Conservation (phyloP, 169 alveolate species). For the Cryptosporidium tyzzeri region DNA sequence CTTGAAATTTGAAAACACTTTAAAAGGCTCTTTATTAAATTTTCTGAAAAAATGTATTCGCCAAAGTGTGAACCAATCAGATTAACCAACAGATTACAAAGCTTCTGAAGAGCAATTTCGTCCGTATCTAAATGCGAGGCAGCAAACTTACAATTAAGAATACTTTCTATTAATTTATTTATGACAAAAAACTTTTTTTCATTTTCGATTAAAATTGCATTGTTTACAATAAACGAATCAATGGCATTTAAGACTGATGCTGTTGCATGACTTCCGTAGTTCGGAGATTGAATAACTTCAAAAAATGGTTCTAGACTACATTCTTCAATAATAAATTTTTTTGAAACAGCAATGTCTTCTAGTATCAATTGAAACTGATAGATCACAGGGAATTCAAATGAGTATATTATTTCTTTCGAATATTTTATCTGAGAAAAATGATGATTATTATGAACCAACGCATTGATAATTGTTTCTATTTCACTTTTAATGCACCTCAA, state of each 20-base stretch:
- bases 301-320: slow-evolving; percentile 62
- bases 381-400: slow-evolving; percentile 21
- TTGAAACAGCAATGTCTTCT: slow-evolving; percentile 12
- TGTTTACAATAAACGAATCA: slow-evolving; percentile 5
- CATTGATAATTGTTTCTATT: slow-evolving; percentile 14
- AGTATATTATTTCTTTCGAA: slow-evolving; percentile 18
- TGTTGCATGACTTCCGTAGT: slow-evolving; percentile 53
- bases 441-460: slow-evolving; percentile 17
- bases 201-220: neutral
- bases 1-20: slow-evolving; percentile 73
- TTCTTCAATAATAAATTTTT: slow-evolving; percentile 16
- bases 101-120: slow-evolving; percentile 60
- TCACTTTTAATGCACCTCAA: slow-evolving; percentile 49
- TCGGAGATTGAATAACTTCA: slow-evolving; percentile 66
- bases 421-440: slow-evolving; percentile 8
- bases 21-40: slow-evolving; percentile 21
- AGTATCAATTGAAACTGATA: slow-evolving; percentile 42
- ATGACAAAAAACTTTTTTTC: neutral
- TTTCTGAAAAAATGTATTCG: slow-evolving; percentile 45
- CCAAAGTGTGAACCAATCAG: slow-evolving; percentile 32
- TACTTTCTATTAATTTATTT: slow-evolving; percentile 20
- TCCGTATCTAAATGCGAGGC: slow-evolving; percentile 52
- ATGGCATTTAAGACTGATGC: slow-evolving; percentile 64
- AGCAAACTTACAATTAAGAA: slow-evolving; percentile 65
- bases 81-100: slow-evolving; percentile 20